Evolutionary conservation across 371 early-diverging fungal species (phyloP).

Genomic region (Gilbertella persicaria): DNA sequence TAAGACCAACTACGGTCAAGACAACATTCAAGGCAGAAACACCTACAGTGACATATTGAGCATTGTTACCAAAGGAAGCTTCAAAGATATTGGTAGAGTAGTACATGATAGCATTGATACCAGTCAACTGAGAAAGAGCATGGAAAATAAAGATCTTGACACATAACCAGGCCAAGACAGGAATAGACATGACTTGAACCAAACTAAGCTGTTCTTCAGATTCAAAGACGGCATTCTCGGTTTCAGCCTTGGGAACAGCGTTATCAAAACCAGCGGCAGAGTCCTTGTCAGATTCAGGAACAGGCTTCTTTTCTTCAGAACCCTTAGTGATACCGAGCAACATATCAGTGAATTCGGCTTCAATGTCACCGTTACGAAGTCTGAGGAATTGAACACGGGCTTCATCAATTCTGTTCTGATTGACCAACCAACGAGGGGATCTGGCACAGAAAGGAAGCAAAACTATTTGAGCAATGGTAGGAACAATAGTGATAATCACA

Average conservation of each 20-base stretch:
- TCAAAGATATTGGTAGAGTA: conserved; percentile 56
- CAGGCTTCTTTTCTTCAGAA: conserved; percentile 11
- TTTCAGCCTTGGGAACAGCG: conserved; percentile 9
- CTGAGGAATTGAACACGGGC: conserved; percentile 57
- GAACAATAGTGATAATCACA: conserved; percentile 61
- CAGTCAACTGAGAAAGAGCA: conserved; percentile 55
- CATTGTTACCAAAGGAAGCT: conserved; percentile 34
- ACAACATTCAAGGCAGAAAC: conserved; percentile 54
- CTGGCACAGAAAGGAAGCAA: conserved; percentile 74
- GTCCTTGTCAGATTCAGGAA: conserved; percentile 15
- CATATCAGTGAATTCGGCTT: conserved; percentile 66
- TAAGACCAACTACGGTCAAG: conserved; percentile 48
- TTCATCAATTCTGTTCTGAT: conserved; percentile 58
- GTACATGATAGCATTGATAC: conserved; percentile 72
- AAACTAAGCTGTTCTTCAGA: conserved; percentile 34
- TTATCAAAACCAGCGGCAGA: conserved; percentile 21
- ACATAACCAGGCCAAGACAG: conserved; percentile 30
- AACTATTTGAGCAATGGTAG: conserved; percentile 69
- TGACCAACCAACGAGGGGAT: conserved; percentile 73
- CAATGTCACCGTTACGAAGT: conserved; percentile 64
- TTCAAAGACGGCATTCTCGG: conserved; percentile 25
- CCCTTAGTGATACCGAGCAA: conserved; percentile 40
- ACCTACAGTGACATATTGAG: conserved; percentile 44
- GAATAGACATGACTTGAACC: conserved; percentile 35
- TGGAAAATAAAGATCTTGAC: conserved; percentile 65